Conservation (phyloP, 768 basidiomycete species). For the Phlebiopsis flavidoalba region DNA sequence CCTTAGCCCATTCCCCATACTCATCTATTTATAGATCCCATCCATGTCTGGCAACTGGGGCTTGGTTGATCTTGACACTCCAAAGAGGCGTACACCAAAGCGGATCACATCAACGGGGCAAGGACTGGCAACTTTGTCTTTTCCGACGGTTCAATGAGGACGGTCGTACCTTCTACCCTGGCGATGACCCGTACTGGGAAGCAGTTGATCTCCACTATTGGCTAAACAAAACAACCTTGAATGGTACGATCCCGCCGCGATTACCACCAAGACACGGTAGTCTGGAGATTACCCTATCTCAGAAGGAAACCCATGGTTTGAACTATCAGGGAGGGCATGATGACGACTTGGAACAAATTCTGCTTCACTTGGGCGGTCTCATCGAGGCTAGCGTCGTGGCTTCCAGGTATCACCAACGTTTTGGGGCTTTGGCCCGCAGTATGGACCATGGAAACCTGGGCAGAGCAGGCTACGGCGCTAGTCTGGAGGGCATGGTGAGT, state of each 20-base stretch:
- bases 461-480: slow-evolving; percentile 68
- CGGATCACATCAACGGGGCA: slow-evolving; percentile 53
- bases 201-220: slow-evolving; percentile 41
- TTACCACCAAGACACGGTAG: slow-evolving; percentile 36
- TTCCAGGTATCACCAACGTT: slow-evolving; percentile 65
- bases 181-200: slow-evolving; percentile 57
- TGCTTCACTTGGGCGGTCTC: slow-evolving; percentile 84
- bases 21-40: slow-evolving; percentile 39
- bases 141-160: slow-evolving; percentile 82
- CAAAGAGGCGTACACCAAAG: slow-evolving; percentile 49
- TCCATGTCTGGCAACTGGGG: slow-evolving; percentile 58
- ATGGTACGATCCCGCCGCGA: slow-evolving; percentile 82
- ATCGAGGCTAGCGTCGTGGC: slow-evolving; percentile 57
- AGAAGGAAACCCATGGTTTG: slow-evolving; percentile 43
- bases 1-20: neutral
- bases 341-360: slow-evolving; percentile 71
- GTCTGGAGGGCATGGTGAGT: slow-evolving; percentile 45
- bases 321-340: slow-evolving; percentile 40
- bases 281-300: slow-evolving; percentile 48
- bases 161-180: slow-evolving; percentile 79
- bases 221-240: slow-evolving; percentile 49
- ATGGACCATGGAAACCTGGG: slow-evolving; percentile 59
- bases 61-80: slow-evolving; percentile 56
- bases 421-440: slow-evolving; percentile 51
- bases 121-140: slow-evolving; percentile 69